Percentiles rank a stretch among this genome's conserved stretches.
These are phyloP conservation scores for Begonia fuchsioides DNA, from an alignment of 306 rosid genomes.

Conservation along the genomic window DNA sequence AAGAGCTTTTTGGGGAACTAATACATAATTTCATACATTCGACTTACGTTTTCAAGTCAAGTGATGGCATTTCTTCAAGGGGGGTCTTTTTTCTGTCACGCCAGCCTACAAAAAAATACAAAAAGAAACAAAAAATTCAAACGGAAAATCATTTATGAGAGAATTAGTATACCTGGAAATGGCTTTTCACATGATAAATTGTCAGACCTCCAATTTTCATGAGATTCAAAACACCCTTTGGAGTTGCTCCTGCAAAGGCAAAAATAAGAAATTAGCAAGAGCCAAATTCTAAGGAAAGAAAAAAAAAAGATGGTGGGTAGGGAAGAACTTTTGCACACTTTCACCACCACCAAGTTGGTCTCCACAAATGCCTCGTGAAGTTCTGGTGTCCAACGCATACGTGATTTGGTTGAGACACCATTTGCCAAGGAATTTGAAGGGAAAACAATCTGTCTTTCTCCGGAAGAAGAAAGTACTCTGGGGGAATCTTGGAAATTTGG, in stretches of 20 bases:
- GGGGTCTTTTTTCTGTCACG: conserved; percentile 45
- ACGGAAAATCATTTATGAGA: conserved; percentile 1
- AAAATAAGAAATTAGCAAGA: conserved; percentile 14
- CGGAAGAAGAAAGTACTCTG: conserved; percentile 24
- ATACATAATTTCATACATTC: neutral
- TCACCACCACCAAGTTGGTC: conserved; percentile 96
- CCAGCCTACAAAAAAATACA: conserved; percentile 36
- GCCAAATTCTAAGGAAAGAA: conserved; percentile 2
- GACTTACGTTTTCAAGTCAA: conserved; percentile 87
- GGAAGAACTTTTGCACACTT: conserved; percentile 41
- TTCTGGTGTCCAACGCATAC: conserved; percentile 99
- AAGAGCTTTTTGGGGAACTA: too few species aligned
- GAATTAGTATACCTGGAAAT: conserved; percentile 56
- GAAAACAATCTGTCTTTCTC: conserved; percentile 32
- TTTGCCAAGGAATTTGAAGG: conserved; percentile 49
- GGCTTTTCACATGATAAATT: conserved; percentile 98
- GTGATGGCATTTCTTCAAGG: conserved; percentile 63
- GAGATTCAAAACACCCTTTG: conserved; percentile 92
- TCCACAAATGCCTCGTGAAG: conserved; percentile 98
- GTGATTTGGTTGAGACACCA: conserved; percentile 52
- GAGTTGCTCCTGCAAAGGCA: conserved; percentile 70
- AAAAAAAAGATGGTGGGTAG: conserved; percentile 6
- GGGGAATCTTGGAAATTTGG: conserved; percentile 19
- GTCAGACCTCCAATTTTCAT: conserved; percentile 94
- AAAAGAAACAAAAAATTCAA: conserved; percentile 9